A percentile compares a stretch with the other conserved stretches of the same genome.
These are phyloP conservation scores for Colletotrichum somersetense DNA, from an alignment of 2,329 filamentous ascomycete genomes.

Conservation along the genomic window DNA sequence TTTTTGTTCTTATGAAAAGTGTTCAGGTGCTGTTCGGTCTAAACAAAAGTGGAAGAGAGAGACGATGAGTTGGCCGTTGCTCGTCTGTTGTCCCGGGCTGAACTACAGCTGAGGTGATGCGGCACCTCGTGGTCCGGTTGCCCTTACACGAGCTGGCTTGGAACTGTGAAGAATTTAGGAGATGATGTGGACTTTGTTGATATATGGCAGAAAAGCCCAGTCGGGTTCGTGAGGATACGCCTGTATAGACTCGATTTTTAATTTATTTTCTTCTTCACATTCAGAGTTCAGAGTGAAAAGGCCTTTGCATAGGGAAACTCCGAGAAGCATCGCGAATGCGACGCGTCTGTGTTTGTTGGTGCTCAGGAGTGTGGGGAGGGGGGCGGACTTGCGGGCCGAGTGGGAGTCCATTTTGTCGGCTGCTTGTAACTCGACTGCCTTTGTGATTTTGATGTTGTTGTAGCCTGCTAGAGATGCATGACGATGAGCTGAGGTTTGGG, in stretches of 20 bases:
- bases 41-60: background rate
- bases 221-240: too few relatives aligned
- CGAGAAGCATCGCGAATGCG: background rate
- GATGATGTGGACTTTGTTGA: background rate
- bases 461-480: too few relatives aligned
- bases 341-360: background rate
- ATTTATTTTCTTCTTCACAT: background rate
- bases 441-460: background rate
- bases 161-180: background rate
- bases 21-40: background rate
- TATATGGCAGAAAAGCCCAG: background rate
- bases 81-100: background rate
- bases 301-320: background rate
- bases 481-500: too few relatives aligned
- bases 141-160: background rate
- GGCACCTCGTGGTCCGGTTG: too few relatives aligned
- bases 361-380: background rate
- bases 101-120: background rate
- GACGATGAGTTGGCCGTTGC: background rate
- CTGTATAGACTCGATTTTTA: background rate
- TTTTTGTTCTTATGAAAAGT: too few relatives aligned
- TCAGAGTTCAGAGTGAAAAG: too few relatives aligned
- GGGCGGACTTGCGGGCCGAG: background rate
- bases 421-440: too few relatives aligned
- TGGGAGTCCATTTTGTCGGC: background rate